Evolutionary conservation across 2,329 filamentous ascomycete genomes (phyloP), one percentile per base, ranked within the genome.

Genomic region (Cercospora janseana): DNA sequence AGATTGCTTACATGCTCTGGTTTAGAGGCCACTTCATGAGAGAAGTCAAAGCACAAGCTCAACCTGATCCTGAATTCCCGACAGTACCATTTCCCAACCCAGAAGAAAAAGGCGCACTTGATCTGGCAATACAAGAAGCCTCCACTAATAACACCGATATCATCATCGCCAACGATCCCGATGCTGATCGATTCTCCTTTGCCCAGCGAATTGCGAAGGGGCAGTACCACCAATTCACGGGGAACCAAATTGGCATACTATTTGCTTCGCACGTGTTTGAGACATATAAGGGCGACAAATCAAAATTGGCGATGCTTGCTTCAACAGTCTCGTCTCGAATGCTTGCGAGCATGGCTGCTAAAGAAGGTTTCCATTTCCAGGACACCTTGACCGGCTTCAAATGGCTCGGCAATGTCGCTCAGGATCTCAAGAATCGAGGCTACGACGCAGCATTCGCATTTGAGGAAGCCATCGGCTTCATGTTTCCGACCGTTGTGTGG

Each of bases 321-420:
- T 81, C 80, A 2, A 79, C 82, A 0, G 82, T 85, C 2, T 83
- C 80, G 2, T 82, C 79, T 0, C 73, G 77, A n/a, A 84, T 85
- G 79, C 72, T 85, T 1, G 70, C 74, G 8, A 74, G 74, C 20
- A 78, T 84, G 69, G 80, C 80, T 1, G 62, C 69, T 21, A 69
- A 73, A 15, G 76, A 79, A 63, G 78, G 77, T 2, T 79, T 83
- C 55, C 69, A 76, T 43, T 82, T 79, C 60, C 71, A 74, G 51
- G 81, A 85, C 60, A 83, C 82, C 0, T 67, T 85, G 23, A 85
- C 82, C 0, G 82, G 82, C 1, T 85, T 85, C 70, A 85, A 85
- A 64, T 85, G 82, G 82, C 76, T 85, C 55, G 82, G 80, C 2
- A 84, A 83, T 55, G 72, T 78, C 37, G 79, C 80, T 1, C 73